phyloP scores from a whole-genome alignment of 176 grass and related monocot genomes.

The Paspalum vaginatum region DNA sequence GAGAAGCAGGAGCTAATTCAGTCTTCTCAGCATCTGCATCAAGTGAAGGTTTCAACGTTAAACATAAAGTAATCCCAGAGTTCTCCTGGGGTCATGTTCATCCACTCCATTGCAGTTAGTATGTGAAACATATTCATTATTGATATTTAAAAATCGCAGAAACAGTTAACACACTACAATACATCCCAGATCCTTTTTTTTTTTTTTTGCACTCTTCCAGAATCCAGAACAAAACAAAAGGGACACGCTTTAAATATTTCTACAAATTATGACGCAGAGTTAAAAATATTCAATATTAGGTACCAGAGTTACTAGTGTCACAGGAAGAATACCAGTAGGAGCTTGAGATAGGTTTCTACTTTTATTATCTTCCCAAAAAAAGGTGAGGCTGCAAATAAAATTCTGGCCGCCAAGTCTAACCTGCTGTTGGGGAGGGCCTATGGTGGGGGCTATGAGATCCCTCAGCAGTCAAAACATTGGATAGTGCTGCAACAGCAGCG shows the following conservation, averaged over 20 bases:
- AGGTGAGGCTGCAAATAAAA: constrained; percentile 16
- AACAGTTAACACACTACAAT: background rate
- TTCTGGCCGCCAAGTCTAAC: constrained; percentile 29
- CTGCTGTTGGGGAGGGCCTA: constrained; percentile 45
- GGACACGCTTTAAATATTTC: background rate
- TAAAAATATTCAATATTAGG: constrained; percentile 23
- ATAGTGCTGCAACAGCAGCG: constrained; percentile 88
- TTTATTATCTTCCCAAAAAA: background rate
- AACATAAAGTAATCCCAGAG: constrained; percentile 7
- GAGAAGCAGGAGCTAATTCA: constrained; percentile 32
- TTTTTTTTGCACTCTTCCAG: constrained; percentile 5
- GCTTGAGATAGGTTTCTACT: background rate
- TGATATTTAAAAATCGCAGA: background rate
- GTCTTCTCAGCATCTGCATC: constrained; percentile 54
- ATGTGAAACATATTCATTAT: background rate
- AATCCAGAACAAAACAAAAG: constrained; percentile 9
- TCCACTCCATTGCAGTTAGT: constrained; percentile 2
- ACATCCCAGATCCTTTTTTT: background rate
- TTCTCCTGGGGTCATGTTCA: background rate
- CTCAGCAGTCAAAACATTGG: constrained; percentile 77
- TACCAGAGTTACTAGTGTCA: background rate
- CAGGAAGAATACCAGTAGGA: constrained; percentile 29
- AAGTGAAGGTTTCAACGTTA: constrained; percentile 15
- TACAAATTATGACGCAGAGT: background rate
- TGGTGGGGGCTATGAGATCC: constrained; percentile 55